Evolutionary conservation across 352 stramenopile genomes (phyloP).

Genomic region (Chloridella minuta): DNA sequence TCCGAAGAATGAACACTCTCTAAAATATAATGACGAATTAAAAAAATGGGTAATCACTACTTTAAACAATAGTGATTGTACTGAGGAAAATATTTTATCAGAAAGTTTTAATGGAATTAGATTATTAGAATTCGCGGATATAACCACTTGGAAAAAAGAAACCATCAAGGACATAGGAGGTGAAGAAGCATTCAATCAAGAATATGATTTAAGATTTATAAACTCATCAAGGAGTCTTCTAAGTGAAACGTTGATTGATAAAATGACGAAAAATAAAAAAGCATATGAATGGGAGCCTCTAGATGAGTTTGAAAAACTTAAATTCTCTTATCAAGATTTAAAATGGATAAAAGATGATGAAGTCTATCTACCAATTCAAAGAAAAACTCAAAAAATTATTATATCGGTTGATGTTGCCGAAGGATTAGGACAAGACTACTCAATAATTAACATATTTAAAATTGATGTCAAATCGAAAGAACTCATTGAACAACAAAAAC

Average conservation of each 20-base stretch:
- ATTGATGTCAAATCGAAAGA: neutral
- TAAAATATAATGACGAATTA: too few species aligned
- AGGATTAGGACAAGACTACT: neutral
- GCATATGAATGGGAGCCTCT: neutral
- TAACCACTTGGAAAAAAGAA: neutral
- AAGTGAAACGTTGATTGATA: neutral
- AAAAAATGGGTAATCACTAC: too few species aligned
- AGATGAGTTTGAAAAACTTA: neutral
- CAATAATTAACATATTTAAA: slow-evolving; percentile 9
- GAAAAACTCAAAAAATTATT: neutral
- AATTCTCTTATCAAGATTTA: neutral
- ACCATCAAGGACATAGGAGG: neutral
- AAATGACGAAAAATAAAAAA: neutral
- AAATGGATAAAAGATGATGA: neutral
- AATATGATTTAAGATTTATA: neutral
- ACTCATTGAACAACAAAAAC: neutral
- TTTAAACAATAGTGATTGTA: too few species aligned
- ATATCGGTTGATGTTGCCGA: neutral
- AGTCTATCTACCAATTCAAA: neutral
- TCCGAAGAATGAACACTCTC: too few species aligned
- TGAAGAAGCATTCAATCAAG: neutral
- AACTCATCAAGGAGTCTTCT: neutral
- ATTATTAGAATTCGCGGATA: too few species aligned
- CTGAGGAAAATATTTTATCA: too few species aligned
- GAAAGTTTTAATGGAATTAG: too few species aligned